phyloP scores from a whole-genome alignment of 805 yeast genomes.

The Aciculoconidium aculeatum region DNA sequence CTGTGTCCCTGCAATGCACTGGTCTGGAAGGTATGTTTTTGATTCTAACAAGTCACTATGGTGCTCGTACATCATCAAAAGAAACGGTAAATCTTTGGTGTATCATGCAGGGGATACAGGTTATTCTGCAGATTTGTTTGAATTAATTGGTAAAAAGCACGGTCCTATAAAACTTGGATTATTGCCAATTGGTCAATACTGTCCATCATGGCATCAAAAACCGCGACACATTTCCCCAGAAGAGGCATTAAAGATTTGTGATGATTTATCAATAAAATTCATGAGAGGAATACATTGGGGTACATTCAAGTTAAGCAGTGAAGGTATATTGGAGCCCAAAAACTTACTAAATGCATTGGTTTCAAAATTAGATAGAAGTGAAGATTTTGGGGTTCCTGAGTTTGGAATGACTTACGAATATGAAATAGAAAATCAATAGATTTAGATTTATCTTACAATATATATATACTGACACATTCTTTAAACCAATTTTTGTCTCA shows the following conservation, averaged over 20 bases:
- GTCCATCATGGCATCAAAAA: conserved; percentile 90
- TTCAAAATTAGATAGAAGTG: conserved; percentile 22
- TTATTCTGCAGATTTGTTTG: conserved; percentile 67
- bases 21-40: conserved; percentile 83
- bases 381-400: conserved; percentile 56
- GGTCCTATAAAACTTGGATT: conserved; percentile 59
- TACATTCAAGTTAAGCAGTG: conserved; percentile 84
- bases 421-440: conserved; percentile 22
- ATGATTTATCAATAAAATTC: conserved; percentile 52
- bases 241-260: conserved; percentile 66
- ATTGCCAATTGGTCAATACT: conserved; percentile 91
- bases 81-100: conserved; percentile 62
- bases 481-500: conserved; percentile 1
- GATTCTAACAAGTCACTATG: conserved; percentile 81
- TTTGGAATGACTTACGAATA: conserved; percentile 68
- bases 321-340: conserved; percentile 82
- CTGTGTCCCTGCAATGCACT: conserved; percentile 93
- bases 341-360: conserved; percentile 49
- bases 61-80: conserved; percentile 77
- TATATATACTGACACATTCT: conserved; percentile 1
- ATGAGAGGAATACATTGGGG: conserved; percentile 96
- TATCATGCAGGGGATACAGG: conserved; percentile 97
- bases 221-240: conserved; percentile 84
- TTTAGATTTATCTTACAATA: not conserved
- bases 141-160: conserved; percentile 54